Evolutionary conservation across 2,329 filamentous ascomycete species (phyloP), one percentile per base, ranked within the genome.

Genomic region (Aspergillus udagawae): DNA sequence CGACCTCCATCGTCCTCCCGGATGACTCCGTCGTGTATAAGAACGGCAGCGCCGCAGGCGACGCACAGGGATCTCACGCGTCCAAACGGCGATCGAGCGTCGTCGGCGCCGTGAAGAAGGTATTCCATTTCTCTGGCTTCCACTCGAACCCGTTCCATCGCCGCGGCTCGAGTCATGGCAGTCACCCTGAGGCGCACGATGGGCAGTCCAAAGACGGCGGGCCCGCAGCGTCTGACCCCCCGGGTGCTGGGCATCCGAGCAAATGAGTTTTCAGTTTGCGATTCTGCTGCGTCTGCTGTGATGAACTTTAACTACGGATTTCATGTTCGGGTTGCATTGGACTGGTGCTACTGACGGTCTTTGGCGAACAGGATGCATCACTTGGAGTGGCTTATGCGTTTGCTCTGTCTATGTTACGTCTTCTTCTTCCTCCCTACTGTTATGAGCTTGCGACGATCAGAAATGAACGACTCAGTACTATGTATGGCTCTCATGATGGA

Each of bases 21-120:
- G 67, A 73, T 28, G 63, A 68, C 38, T 65, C 68, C 2, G 63
- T 65, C 4, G 61, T 71, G 14, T 65, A 60, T 5, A 68, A 62
- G 56, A 62, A 59, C 29, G 41, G 51, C 20, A 25, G 52, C 23
- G 52, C 52, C 4, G 42, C 56, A 23, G 56, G 51, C 12, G 62
- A 60, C 17, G 60, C 61, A 41, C 58, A 49, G 27, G 57, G 60
- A 14, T 64, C 68, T 1, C 60, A 64, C 2, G 65, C 67, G 52
- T 58, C 65, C 23, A 62, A 68, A 49, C 57, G 68, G 3, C 65
- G 70, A 21, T 71, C 70, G 1, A 70, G 72, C 9, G 74, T 77
- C 45, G 74, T 70, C 10, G 74, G 67, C 45, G 73, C 75, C 2
- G 72, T 77, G 57, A 73, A 73, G 51, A 77, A 76, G 58, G 74